Percentiles rank a stretch among this genome's conserved stretches.
Evolutionary conservation across 306 rosid genomes (phyloP).

Genomic region (Rosa rugosa): DNA sequence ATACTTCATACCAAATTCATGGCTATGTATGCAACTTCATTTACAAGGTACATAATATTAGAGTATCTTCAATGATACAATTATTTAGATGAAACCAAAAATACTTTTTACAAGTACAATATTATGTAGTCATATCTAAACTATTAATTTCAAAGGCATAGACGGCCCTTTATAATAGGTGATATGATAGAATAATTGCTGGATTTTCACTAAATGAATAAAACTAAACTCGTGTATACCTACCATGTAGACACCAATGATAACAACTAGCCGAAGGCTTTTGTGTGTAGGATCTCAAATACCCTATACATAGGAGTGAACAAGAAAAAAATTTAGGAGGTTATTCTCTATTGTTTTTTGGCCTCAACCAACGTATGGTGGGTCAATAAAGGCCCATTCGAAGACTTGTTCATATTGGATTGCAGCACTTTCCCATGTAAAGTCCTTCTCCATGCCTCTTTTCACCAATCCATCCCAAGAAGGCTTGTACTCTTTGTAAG

Average conservation of each 20-base stretch:
- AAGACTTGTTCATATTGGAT: conserved; percentile 67
- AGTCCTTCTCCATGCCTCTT: conserved; percentile 71
- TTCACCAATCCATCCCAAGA: conserved; percentile 79
- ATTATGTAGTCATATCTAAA: not conserved
- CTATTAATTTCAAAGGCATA: not conserved
- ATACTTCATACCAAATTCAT: not conserved
- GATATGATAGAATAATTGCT: not conserved
- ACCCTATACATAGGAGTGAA: conserved; percentile 1
- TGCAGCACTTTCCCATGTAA: conserved; percentile 80
- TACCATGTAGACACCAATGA: conserved; percentile 3
- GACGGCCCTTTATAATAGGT: not conserved
- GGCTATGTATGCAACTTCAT: not conserved
- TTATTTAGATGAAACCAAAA: not conserved
- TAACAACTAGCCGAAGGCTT: not conserved
- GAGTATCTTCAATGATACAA: not conserved
- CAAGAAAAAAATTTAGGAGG: not conserved
- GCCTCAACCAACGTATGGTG: conserved; percentile 56
- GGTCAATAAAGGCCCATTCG: conserved; percentile 65
- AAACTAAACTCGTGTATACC: conserved; percentile 1
- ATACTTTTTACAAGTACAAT: not conserved
- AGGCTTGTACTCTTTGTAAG: conserved; percentile 58
- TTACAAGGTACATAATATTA: not conserved
- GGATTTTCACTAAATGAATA: not conserved
- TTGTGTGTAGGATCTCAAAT: not conserved
- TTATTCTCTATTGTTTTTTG: not conserved